Conservation (phyloP, 73 alveolate genomes). For the Uronychia binucleata region DNA sequence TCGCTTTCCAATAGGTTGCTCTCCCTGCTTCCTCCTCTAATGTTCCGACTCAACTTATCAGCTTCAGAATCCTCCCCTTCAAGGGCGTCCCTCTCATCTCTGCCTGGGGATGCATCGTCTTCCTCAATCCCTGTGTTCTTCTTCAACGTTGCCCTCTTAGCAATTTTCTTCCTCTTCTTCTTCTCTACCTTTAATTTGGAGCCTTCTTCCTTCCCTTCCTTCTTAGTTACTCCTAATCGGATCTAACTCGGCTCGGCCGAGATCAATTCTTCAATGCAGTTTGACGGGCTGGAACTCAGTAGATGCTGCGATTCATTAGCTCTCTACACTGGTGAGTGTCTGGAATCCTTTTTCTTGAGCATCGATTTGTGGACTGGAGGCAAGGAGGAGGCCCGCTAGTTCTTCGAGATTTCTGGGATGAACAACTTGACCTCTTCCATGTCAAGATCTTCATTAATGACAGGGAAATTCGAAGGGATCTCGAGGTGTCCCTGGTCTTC, state of each 20-base stretch:
- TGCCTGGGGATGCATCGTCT: background rate
- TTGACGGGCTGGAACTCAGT: background rate
- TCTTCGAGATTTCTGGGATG: background rate
- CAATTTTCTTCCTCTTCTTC: background rate
- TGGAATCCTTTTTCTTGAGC: background rate
- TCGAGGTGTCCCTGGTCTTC: too few relatives aligned
- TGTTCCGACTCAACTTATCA: background rate
- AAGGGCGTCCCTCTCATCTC: background rate
- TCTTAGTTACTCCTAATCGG: too few relatives aligned
- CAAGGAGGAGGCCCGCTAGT: background rate
- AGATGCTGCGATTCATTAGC: background rate
- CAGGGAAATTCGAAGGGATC: too few relatives aligned
- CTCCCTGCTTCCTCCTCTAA: background rate
- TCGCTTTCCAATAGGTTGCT: background rate
- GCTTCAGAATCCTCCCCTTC: background rate
- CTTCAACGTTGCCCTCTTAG: background rate
- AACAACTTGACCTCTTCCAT: background rate
- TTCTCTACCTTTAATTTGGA: background rate
- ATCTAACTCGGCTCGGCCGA: too few relatives aligned
- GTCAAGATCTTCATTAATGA: too few relatives aligned
- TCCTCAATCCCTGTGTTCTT: background rate
- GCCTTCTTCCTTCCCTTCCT: too few relatives aligned
- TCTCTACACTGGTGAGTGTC: background rate
- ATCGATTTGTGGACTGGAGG: background rate
- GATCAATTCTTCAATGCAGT: background rate